A percentile compares a stretch with the other conserved stretches of the same genome.
Conservation (phyloP, 371 early-diverging fungal species). For the Mucor plumbeus region DNA sequence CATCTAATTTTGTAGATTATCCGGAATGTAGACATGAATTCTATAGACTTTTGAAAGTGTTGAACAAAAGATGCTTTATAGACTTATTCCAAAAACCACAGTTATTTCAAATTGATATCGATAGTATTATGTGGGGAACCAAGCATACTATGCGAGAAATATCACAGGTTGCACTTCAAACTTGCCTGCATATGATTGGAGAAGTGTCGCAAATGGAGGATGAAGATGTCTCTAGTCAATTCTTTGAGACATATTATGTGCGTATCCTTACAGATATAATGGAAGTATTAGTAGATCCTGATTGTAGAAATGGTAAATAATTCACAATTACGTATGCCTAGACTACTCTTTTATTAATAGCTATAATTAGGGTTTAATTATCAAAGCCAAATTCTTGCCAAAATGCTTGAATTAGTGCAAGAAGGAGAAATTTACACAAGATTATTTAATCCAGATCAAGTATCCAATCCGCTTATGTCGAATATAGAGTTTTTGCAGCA, state of each 20-base stretch:
- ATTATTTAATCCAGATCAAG: slow-evolving; percentile 71
- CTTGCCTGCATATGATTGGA: slow-evolving; percentile 78
- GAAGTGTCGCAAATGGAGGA: slow-evolving; percentile 68
- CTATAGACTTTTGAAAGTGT: slow-evolving; percentile 80
- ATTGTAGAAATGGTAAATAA: slow-evolving; percentile 87
- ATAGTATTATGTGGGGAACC: slow-evolving; percentile 94
- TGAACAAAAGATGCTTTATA: slow-evolving; percentile 81
- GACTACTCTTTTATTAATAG: not conserved
- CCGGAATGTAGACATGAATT: slow-evolving; percentile 93
- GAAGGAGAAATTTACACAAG: slow-evolving; percentile 83
- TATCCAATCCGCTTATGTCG: slow-evolving; percentile 74
- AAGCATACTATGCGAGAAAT: slow-evolving; percentile 95
- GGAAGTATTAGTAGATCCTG: slow-evolving; percentile 88
- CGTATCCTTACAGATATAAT: slow-evolving; percentile 87
- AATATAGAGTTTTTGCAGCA: slow-evolving; percentile 80
- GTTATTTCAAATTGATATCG: slow-evolving; percentile 81
- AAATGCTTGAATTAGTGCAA: slow-evolving; percentile 85
- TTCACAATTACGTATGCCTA: not conserved
- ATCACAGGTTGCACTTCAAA: slow-evolving; percentile 83
- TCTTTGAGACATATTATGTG: slow-evolving; percentile 86
- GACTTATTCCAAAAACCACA: slow-evolving; percentile 71
- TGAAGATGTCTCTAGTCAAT: slow-evolving; percentile 74
- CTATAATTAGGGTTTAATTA: slow-evolving; percentile 76
- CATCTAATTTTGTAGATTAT: slow-evolving; percentile 89
- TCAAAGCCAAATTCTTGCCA: slow-evolving; percentile 86